phyloP scores from a whole-genome alignment of 169 alveolate genomes.

The Sarcocystis neurona region DNA sequence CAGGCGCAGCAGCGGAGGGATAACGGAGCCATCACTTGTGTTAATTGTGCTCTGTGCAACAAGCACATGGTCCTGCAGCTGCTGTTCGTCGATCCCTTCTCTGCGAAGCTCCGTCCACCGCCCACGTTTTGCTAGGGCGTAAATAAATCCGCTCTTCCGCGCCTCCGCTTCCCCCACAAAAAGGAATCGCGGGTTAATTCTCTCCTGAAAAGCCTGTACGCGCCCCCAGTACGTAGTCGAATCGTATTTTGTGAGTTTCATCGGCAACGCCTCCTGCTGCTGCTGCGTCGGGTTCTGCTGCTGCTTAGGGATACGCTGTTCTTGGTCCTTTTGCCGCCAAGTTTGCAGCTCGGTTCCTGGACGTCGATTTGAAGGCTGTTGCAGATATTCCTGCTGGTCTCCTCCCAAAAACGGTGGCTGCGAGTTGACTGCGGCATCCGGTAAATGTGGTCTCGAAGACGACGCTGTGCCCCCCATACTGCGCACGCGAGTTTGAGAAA shows the following conservation, averaged over 20 bases:
- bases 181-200: constrained; percentile 45
- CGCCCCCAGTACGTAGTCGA: constrained; percentile 53
- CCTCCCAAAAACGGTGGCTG: no score
- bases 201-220: constrained; percentile 22
- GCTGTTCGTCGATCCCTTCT: neutral
- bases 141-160: neutral
- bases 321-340: no score
- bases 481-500: no score
- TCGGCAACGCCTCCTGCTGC: no score
- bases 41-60: constrained; percentile 39
- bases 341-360: no score
- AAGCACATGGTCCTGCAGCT: neutral
- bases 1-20: constrained; percentile 39
- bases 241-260: neutral
- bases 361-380: no score
- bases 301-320: no score
- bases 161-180: constrained; percentile 21
- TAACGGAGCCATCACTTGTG: constrained; percentile 32
- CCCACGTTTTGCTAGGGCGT: neutral
- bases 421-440: no score
- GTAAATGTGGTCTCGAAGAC: no score
- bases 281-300: no score
- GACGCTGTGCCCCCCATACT: no score
- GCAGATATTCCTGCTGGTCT: no score
- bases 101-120: constrained; percentile 16